Evolutionary conservation across 805 yeast species (phyloP).

Genomic region (Candida sithepensis): DNA sequence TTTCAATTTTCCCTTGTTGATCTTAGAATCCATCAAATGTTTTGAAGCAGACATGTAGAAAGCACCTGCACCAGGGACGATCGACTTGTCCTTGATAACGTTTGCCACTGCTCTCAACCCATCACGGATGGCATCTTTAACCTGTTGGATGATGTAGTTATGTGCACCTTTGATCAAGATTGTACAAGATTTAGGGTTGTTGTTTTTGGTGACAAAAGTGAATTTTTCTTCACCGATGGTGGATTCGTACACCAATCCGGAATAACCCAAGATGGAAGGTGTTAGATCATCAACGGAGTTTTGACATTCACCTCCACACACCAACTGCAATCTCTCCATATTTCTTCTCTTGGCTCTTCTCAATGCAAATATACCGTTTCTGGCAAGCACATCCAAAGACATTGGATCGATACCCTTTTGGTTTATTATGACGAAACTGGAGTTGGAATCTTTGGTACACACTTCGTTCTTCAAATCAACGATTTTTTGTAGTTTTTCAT

Average conservation of each 20-base stretch:
- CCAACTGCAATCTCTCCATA: constrained; percentile 96
- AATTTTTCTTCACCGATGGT: constrained; percentile 96
- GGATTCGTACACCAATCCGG: constrained; percentile 89
- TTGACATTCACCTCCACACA: constrained; percentile 97
- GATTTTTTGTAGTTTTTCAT: constrained; percentile 85
- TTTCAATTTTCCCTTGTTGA: constrained; percentile 78
- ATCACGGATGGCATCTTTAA: constrained; percentile 96
- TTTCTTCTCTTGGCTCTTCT: constrained; percentile 98
- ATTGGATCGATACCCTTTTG: constrained; percentile 99
- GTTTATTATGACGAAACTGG: constrained; percentile 90
- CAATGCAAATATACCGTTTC: constrained; percentile 86
- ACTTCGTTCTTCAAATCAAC: constrained; percentile 91
- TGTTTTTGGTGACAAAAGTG: constrained; percentile 89
- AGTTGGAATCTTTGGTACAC: constrained; percentile 66
- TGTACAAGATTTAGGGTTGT: constrained; percentile 87
- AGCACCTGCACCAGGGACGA: constrained; percentile 97
- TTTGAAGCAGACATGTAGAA: constrained; percentile 81
- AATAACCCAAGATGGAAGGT: constrained; percentile 76
- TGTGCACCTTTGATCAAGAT: constrained; percentile 93
- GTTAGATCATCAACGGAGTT: constrained; percentile 92
- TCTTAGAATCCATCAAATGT: constrained; percentile 53
- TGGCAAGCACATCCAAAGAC: constrained; percentile 92
- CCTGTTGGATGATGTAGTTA: constrained; percentile 81
- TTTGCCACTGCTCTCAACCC: constrained; percentile 94
- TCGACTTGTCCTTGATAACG: constrained; percentile 76